Conservation (phyloP, 2,329 filamentous ascomycete genomes). For the Blastomyces parvus region DNA sequence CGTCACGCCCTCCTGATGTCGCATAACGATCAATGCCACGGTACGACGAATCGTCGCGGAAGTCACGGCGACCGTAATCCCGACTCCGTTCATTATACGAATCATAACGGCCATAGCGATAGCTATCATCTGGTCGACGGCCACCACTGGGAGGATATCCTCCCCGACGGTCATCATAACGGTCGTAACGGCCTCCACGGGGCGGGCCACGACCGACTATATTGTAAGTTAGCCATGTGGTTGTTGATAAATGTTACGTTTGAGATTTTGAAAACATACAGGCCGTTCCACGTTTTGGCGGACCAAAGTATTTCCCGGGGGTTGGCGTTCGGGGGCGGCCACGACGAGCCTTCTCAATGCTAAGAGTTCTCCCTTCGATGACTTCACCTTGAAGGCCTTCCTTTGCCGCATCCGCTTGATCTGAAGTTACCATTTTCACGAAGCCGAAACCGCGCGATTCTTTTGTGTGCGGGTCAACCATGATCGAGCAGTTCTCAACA, state of each 20-base stretch:
- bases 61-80: conserved; percentile 17
- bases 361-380: conserved; percentile 88
- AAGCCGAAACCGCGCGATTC: conserved; percentile 98
- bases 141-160: conserved; percentile 29
- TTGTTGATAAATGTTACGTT: background rate
- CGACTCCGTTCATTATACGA: conserved; percentile 43
- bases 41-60: conserved; percentile 23
- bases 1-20: conserved; percentile 21
- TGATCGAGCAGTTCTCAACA: conserved; percentile 98
- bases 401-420: conserved; percentile 93
- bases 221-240: conserved; percentile 22
- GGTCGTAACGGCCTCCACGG: conserved; percentile 37
- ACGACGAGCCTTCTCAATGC: conserved; percentile 97
- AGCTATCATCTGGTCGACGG: conserved; percentile 37
- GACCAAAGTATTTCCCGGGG: conserved; percentile 97
- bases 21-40: conserved; percentile 50
- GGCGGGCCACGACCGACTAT: conserved; percentile 39
- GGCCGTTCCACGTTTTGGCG: conserved; percentile 84
- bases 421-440: conserved; percentile 94
- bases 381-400: conserved; percentile 91
- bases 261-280: conserved; percentile 27
- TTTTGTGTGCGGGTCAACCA: conserved; percentile 96
- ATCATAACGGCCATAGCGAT: conserved; percentile 39
- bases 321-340: conserved; percentile 91
- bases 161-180: conserved; percentile 41